Base-by-base conservation (phyloP, 179 eudicot species). In the Corrigiola litoralis region DNA sequence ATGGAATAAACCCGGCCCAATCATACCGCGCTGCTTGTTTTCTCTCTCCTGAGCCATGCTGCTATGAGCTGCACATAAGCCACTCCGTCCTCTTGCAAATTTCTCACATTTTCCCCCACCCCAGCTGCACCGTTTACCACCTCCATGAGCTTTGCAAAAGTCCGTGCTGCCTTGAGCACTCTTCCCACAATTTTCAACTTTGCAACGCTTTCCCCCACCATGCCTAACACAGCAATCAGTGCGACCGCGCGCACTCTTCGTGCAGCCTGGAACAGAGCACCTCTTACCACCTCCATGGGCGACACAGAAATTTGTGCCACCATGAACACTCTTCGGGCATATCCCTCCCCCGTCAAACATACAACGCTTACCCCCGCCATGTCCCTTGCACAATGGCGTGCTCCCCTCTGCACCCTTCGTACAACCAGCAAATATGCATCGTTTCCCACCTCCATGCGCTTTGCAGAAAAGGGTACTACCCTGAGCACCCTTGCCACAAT, bases 271-370 rank as follows among this genome's bases (percentile, higher is more conserved):
- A 18, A 88, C 76, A 2, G 72, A 29, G 52, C 95, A 88, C 71
- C 95, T 72, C 67, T 88, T 88, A 40, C 95, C 95, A 33, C 95
- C 95, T 12, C 95, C 95, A 48, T 88, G 95, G n/a, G 95, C 91
- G 1, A 88, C 95, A 41, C 95, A 88, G 56, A 80, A 88, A 46
- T 77, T 80, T 0, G 95, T 88, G n/a, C 95, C 95, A 7, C 95
- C 95, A 4, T 88, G 95, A 7, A 88, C 95, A 31, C 95, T 88
- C 72, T 88, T 88, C 1, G 95, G 95, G 67, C 95, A 88, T 0
- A 88, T 86, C 38, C 89, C 89, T 21, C 95, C 92, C 21, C 92
- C 92, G 57, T 84, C 85, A 54, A 59, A 79, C 56, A 86, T 72
- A 55, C 95, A 88, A 13, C 95, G 75, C 61, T 88, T 88, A 12